A percentile compares a stretch with the other conserved stretches of the same genome.
Conservation (phyloP, 345 rosid species). For the Arabidopsis arenosa region DNA sequence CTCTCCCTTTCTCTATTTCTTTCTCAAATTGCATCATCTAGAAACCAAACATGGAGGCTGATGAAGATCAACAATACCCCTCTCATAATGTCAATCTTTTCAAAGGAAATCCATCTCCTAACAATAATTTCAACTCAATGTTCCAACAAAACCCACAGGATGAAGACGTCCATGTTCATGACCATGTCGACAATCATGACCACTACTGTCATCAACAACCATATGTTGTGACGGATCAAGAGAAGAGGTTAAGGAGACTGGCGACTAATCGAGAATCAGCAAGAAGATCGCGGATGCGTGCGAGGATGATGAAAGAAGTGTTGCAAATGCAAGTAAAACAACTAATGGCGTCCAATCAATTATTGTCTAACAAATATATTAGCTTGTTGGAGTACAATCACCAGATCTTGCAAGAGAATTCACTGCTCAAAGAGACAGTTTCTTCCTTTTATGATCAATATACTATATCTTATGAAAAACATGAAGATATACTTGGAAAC, state of each 20-base stretch:
- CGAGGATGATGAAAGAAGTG: slow-evolving; percentile 67
- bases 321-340: slow-evolving; percentile 62
- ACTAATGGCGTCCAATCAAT: slow-evolving; percentile 54
- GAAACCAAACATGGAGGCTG: slow-evolving; percentile 16
- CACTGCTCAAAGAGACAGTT: slow-evolving; percentile 61
- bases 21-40: slow-evolving; percentile 3
- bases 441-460: slow-evolving; percentile 54
- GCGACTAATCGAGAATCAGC: slow-evolving; percentile 73
- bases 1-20: neutral
- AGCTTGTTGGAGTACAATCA: slow-evolving; percentile 57
- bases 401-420: slow-evolving; percentile 64
- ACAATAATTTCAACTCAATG: slow-evolving; percentile 38
- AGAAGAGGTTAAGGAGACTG: slow-evolving; percentile 62
- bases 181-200: slow-evolving; percentile 30
- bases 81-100: slow-evolving; percentile 5
- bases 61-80: neutral
- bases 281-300: slow-evolving; percentile 62
- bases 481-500: slow-evolving; percentile 27
- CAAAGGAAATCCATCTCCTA: slow-evolving; percentile 31
- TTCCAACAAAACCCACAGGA: slow-evolving; percentile 7
- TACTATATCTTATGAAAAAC: slow-evolving; percentile 40
- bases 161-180: slow-evolving; percentile 22
- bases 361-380: slow-evolving; percentile 61
- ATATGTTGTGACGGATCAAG: slow-evolving; percentile 41
- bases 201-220: slow-evolving; percentile 25